Conservation (phyloP, 495 filamentous ascomycete genomes). For the Monascus purpureus region DNA sequence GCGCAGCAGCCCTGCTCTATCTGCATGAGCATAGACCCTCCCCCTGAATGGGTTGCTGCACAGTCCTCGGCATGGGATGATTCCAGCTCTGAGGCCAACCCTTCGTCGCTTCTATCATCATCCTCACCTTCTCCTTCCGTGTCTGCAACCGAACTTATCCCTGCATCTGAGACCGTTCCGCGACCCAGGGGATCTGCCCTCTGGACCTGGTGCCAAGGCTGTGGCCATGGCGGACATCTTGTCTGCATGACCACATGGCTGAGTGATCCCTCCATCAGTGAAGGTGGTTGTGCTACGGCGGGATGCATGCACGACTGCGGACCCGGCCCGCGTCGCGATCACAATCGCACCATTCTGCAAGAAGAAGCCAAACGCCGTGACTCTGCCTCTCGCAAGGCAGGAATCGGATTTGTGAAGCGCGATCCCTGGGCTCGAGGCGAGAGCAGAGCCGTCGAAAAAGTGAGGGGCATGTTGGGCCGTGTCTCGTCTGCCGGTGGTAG, state of each 20-base stretch:
- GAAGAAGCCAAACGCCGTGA: conserved; percentile 26
- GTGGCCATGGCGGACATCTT: conserved; percentile 61
- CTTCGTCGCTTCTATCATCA: conserved; percentile 5
- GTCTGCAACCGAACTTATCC: conserved; percentile 17
- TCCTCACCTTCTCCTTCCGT: conserved; percentile 17
- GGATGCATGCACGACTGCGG: conserved; percentile 64
- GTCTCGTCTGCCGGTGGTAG: conserved; percentile 12
- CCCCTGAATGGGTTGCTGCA: conserved; percentile 34
- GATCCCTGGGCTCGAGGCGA: conserved; percentile 29
- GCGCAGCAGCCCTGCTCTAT: conserved; percentile 31
- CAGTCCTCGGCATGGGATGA: conserved; percentile 16
- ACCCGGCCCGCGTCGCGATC: conserved; percentile 43
- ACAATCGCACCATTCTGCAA: conserved; percentile 19
- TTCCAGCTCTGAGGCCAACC: conserved; percentile 14
- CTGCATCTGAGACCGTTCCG: conserved; percentile 11
- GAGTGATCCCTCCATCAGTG: conserved; percentile 35
- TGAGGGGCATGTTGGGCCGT: conserved; percentile 30
- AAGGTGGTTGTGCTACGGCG: conserved; percentile 59
- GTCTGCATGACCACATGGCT: conserved; percentile 59
- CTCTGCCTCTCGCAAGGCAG: conserved; percentile 19
- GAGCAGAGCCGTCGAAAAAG: conserved; percentile 32
- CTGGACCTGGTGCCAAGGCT: conserved; percentile 63
- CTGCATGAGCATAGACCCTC: conserved; percentile 31
- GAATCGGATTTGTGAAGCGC: conserved; percentile 25
- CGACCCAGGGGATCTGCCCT: conserved; percentile 23